Evolutionary conservation across 2,329 filamentous ascomycete genomes (phyloP), one percentile per base, ranked within the genome.

Genomic region (Passalora sequoiae): DNA sequence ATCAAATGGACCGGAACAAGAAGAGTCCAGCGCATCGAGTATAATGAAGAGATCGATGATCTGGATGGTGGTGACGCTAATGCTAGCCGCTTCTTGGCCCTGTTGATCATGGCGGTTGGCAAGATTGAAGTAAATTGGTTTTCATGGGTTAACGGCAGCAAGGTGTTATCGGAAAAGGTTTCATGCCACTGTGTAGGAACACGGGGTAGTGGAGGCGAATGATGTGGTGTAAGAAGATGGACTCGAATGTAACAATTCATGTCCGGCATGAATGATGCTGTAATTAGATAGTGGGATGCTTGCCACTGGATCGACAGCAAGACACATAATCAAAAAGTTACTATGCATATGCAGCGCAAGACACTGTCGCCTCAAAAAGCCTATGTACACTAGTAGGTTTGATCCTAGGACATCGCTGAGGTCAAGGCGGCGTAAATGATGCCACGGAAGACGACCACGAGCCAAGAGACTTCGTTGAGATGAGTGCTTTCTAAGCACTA

Each of bases 401-500:
- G 15, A 8, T 19, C 15, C n/a, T 2, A 33, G 15, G n/a, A 33
- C 30, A 10, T 9, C 15, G 30, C 9, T 17, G 30, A 19, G 2
- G 6, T 19, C 15, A 17, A 33, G 30, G 30, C 30, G 15, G n/a
- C n/a, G n/a, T n/a, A n/a, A n/a, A n/a, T n/a, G n/a, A n/a, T n/a
- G n/a, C n/a, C n/a, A n/a, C n/a, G n/a, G n/a, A n/a, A n/a, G n/a
- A n/a, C n/a, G n/a, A n/a, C n/a, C n/a, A n/a, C n/a, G n/a, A n/a
- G n/a, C n/a, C 38, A 40, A 17, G 16, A 13, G 38, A 40, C 30
- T 30, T 40, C 30, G 16, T 37, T 4, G 15, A 4, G 4, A 32
- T 32, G 32, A 49, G 16, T 29, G 30, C 35, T 33, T 10, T 21
- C 47, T 54, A 54, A 30, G 51, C 53, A 52, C 66, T 67, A 45